Percentiles rank a stretch among this genome's conserved stretches.
Evolutionary conservation across 2,329 filamentous ascomycete species (phyloP).

Genomic region (Stylonectria norvegica): DNA sequence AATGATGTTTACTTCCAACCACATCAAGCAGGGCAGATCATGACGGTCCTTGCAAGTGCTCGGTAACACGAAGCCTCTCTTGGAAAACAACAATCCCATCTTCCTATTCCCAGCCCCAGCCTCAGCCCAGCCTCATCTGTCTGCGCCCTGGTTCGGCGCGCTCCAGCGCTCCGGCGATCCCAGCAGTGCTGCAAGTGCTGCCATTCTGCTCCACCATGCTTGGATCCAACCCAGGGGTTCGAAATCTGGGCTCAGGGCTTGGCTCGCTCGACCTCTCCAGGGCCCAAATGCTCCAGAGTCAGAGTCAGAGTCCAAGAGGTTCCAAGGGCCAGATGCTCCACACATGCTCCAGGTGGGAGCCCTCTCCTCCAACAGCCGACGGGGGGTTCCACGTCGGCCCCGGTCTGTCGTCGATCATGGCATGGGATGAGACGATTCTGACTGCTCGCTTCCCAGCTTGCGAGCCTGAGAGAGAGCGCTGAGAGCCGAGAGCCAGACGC

Average conservation of each 20-base stretch:
- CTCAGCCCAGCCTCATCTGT: too few relatives aligned
- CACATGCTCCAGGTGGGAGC: too few relatives aligned
- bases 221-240: background rate
- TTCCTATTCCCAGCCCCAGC: too few relatives aligned
- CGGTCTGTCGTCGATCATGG: slow-evolving; percentile 19
- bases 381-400: slow-evolving; percentile 16
- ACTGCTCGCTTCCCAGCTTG: background rate
- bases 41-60: too few relatives aligned
- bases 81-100: too few relatives aligned
- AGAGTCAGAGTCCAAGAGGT: slow-evolving; percentile 18
- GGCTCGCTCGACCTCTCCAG: too few relatives aligned
- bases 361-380: slow-evolving; percentile 14
- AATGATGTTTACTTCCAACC: too few relatives aligned
- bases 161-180: slow-evolving; percentile 9
- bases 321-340: too few relatives aligned
- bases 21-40: too few relatives aligned
- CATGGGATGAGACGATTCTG: background rate
- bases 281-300: slow-evolving; percentile 11
- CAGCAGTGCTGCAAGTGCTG: too few relatives aligned
- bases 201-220: slow-evolving; percentile 20
- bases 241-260: background rate
- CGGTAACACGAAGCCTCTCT: too few relatives aligned
- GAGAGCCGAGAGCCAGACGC: background rate
- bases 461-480: background rate
- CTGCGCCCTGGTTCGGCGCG: slow-evolving; percentile 15